A percentile compares a stretch with the other conserved stretches of the same genome.
These are phyloP conservation scores for Abortiporus biennis DNA, from an alignment of 1,284 basidiomycete species.

Conservation along the genomic window DNA sequence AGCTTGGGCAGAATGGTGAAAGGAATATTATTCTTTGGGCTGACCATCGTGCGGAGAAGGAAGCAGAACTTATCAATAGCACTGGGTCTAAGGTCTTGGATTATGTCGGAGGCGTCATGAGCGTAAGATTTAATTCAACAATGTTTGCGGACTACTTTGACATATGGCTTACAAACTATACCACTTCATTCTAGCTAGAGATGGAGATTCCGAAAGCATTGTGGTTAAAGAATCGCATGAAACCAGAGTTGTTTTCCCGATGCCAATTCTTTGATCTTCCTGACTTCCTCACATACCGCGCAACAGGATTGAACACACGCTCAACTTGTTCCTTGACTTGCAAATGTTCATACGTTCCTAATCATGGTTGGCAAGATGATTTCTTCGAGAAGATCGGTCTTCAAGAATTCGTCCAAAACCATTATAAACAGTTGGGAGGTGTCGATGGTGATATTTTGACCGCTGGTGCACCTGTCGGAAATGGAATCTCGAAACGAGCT, in stretches of 20 bases:
- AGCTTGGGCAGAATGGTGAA: constrained; percentile 60
- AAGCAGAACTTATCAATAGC: constrained; percentile 87
- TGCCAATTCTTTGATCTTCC: constrained; percentile 97
- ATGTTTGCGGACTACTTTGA: constrained; percentile 3
- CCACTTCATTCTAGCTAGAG: too few relatives aligned
- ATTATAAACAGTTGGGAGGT: constrained; percentile 79
- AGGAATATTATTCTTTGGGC: constrained; percentile 91
- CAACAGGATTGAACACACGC: constrained; percentile 74
- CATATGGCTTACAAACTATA: too few relatives aligned
- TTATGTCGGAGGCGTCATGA: constrained; percentile 96
- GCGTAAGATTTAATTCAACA: constrained; percentile 49
- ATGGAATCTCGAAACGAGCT: constrained; percentile 73
- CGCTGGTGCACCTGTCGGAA: constrained; percentile 90
- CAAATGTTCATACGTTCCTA: constrained; percentile 96
- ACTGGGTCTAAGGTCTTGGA: constrained; percentile 84
- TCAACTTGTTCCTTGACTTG: constrained; percentile 94
- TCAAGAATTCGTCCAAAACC: constrained; percentile 56
- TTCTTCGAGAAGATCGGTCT: constrained; percentile 86
- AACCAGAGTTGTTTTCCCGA: constrained; percentile 62
- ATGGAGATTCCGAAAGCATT: constrained; percentile 97
- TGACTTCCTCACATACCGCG: constrained; percentile 93
- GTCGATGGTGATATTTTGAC: constrained; percentile 63
- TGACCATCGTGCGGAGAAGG: constrained; percentile 90
- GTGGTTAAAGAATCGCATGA: constrained; percentile 93
- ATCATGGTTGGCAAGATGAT: constrained; percentile 81